Conservation (phyloP, 2,329 filamentous ascomycete genomes). For the Sclerotinia minor region DNA sequence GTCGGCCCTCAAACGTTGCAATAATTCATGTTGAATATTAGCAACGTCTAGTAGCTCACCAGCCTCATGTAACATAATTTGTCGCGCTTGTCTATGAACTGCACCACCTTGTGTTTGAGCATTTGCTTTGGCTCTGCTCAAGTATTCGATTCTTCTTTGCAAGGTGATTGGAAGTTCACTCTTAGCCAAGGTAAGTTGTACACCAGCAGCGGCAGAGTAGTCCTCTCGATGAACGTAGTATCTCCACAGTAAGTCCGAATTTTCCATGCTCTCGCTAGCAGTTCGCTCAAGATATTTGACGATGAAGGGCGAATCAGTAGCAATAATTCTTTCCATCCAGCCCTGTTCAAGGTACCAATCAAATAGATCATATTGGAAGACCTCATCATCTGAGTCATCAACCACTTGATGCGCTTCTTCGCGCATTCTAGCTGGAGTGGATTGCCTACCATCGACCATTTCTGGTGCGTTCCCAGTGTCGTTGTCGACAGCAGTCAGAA, state of each 20-base stretch:
- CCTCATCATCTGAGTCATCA: constrained; percentile 82
- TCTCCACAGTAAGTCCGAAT: constrained; percentile 88
- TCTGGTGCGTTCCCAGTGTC: constrained; percentile 69
- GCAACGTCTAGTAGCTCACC: constrained; percentile 86
- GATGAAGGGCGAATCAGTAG: constrained; percentile 81
- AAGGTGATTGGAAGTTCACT: constrained; percentile 80
- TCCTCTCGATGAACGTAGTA: constrained; percentile 85
- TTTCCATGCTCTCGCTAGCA: constrained; percentile 67
- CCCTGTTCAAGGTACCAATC: constrained; percentile 92
- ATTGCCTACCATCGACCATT: constrained; percentile 74
- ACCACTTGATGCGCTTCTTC: constrained; percentile 90
- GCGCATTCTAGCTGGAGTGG: constrained; percentile 73
- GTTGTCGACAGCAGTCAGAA: constrained; percentile 74
- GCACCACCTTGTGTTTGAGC: constrained; percentile 80
- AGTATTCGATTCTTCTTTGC: constrained; percentile 82
- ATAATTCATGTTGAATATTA: constrained; percentile 89
- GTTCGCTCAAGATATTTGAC: constrained; percentile 81
- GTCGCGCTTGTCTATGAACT: constrained; percentile 76
- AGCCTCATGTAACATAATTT: constrained; percentile 81
- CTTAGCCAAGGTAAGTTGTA: constrained; percentile 80
- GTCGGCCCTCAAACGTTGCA: constrained; percentile 76
- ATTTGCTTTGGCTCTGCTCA: constrained; percentile 89
- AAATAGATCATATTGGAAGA: constrained; percentile 95
- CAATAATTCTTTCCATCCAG: constrained; percentile 81
- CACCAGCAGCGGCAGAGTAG: constrained; percentile 83